These are phyloP conservation scores for Hypholoma fasciculare DNA, from an alignment of 768 basidiomycete species.

Conservation along the genomic window DNA sequence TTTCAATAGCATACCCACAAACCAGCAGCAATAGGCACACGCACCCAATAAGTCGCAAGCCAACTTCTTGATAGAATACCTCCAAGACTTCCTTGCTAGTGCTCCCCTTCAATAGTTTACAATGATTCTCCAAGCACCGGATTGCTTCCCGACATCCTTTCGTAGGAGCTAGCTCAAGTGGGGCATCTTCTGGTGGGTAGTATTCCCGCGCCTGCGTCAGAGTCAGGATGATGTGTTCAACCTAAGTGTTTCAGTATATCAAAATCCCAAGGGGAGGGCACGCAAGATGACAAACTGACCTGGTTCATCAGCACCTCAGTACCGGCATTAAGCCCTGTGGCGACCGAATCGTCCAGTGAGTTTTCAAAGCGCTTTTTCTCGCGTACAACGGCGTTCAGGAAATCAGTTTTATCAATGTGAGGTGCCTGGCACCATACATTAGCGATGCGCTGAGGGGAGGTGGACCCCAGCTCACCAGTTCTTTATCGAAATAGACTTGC, in stretches of 20 bases:
- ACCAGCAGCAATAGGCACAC: conserved; percentile 27
- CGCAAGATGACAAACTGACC: conserved; percentile 36
- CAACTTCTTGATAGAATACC: conserved; percentile 98
- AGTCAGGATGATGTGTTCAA: conserved; percentile 89
- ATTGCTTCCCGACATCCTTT: conserved; percentile 89
- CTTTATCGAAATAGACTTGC: conserved; percentile 98
- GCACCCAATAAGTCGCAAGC: conserved; percentile 82
- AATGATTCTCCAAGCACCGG: conserved; percentile 86
- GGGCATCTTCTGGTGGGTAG: conserved; percentile 80
- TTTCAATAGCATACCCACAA: not conserved
- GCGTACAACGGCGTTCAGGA: conserved; percentile 87
- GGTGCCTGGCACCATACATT: conserved; percentile 48
- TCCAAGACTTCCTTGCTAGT: conserved; percentile 96
- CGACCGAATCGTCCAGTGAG: conserved; percentile 89
- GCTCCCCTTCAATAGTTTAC: conserved; percentile 87
- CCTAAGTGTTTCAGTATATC: conserved; percentile 40
- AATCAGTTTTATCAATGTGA: conserved; percentile 92
- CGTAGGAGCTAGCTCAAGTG: conserved; percentile 84
- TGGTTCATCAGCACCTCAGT: conserved; percentile 96
- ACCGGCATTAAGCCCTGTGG: conserved; percentile 90
- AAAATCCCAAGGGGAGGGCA: not conserved
- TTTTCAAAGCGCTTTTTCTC: conserved; percentile 98
- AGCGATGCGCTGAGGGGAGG: not conserved
- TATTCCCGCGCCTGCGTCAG: conserved; percentile 86
- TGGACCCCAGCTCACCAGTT: conserved; percentile 60